Conservation (phyloP, 495 filamentous ascomycete genomes). For the Daldinia vernicosa region DNA sequence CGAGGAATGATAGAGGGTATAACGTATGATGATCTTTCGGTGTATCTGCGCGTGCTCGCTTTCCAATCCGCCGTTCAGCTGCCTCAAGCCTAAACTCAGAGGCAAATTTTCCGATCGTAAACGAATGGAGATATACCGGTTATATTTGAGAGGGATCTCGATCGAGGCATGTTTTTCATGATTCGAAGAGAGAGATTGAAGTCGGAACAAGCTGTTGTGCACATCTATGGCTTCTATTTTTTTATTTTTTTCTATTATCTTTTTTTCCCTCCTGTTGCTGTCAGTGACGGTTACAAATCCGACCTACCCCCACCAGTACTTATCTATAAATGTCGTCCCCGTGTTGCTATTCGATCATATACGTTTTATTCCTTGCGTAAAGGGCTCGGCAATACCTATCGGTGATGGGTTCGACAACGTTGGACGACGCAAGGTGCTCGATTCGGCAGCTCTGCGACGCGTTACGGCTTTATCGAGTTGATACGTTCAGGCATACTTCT, state of each 20-base stretch:
- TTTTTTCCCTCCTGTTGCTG: neutral
- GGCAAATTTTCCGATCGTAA: constrained; percentile 13
- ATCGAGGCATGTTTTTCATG: neutral
- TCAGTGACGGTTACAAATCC: neutral
- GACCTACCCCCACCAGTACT: neutral
- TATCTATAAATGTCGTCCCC: neutral
- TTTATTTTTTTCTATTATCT: too few species aligned
- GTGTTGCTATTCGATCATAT: neutral
- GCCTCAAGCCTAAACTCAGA: neutral
- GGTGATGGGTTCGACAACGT: neutral
- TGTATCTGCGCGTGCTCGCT: neutral
- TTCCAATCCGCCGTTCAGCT: neutral
- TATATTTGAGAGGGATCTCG: constrained; percentile 13
- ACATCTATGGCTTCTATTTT: neutral
- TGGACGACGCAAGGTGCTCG: neutral
- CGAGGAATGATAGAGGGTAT: neutral
- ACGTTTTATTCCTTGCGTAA: neutral
- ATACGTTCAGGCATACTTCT: neutral
- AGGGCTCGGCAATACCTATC: neutral
- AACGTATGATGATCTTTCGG: neutral
- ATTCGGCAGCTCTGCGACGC: constrained; percentile 4
- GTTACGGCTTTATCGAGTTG: neutral
- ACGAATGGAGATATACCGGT: constrained; percentile 8
- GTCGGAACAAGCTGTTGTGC: neutral
- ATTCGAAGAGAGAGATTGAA: neutral